Base-by-base conservation (phyloP, 306 rosid genomes). In the Sphenostylis stenocarpa region DNA sequence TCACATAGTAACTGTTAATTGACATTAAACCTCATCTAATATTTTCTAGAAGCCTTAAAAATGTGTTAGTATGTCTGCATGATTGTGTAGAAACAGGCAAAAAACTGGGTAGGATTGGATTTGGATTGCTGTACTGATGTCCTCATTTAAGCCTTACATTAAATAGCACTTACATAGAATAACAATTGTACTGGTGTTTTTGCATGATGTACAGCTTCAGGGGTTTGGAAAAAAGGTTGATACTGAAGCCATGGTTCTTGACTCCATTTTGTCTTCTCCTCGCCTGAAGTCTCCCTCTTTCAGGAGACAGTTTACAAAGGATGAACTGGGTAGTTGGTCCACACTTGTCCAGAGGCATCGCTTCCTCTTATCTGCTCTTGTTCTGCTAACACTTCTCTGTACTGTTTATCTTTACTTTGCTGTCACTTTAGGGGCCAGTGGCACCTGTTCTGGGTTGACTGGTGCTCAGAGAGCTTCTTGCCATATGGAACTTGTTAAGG, bases 351-450 rank as follows among this genome's bases (percentile, higher is more conserved):
- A 93, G 57, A 84, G 98, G 85, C 98, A 93, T 65, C 96, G 95
- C 56, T 93, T 84, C 87, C 97, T 93, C 83, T 83, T 93, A 71
- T 85, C 83, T 4, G 93, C 98, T 26, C 87, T 93, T 3, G 87
- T 39, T 67, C 90, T 89, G 28, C 85, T 93, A 72, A 69, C 86
- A 19, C 75, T 85, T 69, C 95, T 93, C 72, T 93, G 98, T 77
- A 89, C 91, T 12, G 83, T 93, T 69, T 93, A 93, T 78, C 98
- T 93, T 31, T 93, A 93, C 81, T 93, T 93, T 65, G 98, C 98
- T 28, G 83, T 93, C 83, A 93, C 97, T 16, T 74, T 91, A 49
- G 96, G 95, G 33, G 81, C 88, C 62, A 31, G 58, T 49, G 87
- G 79, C 49, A 28, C 92, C 26, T 90, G 95, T 70, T 84, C 90